Evolutionary conservation across 441 rosid species (phyloP).

Genomic region (Bruguiera hainesii): DNA sequence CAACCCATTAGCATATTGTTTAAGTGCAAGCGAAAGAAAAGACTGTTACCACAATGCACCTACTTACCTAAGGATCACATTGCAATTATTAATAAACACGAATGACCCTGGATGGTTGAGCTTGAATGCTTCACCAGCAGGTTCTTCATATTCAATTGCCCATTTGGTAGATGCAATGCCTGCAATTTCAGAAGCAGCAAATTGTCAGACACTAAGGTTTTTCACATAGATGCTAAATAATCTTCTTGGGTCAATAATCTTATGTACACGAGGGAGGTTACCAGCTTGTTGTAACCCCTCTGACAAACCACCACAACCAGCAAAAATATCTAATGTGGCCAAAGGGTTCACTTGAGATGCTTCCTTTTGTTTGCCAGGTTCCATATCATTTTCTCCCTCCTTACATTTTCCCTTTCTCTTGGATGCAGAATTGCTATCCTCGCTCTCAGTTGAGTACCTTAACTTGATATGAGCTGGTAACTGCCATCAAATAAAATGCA

Average conservation of each 20-base stretch:
- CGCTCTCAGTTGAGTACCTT: slow-evolving; percentile 42
- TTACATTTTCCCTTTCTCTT: slow-evolving; percentile 78
- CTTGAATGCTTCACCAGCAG: slow-evolving; percentile 87
- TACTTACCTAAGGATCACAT: slow-evolving; percentile 77
- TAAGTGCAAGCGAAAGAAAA: background rate
- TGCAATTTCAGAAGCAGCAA: slow-evolving; percentile 25
- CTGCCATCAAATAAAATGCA: slow-evolving; percentile 35
- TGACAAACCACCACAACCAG: slow-evolving; percentile 96
- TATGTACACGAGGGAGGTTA: slow-evolving; percentile 19
- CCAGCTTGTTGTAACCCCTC: slow-evolving; percentile 75
- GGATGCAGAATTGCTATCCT: slow-evolving; percentile 42
- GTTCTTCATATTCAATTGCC: slow-evolving; percentile 95
- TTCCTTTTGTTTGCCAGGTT: slow-evolving; percentile 34
- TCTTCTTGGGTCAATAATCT: background rate
- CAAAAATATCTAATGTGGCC: slow-evolving; percentile 84
- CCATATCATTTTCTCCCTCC: slow-evolving; percentile 50
- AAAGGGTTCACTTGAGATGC: slow-evolving; percentile 34
- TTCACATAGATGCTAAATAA: slow-evolving; percentile 7
- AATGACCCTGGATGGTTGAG: slow-evolving; percentile 72
- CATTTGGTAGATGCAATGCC: slow-evolving; percentile 78
- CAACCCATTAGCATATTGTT: slow-evolving; percentile 5
- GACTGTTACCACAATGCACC: slow-evolving; percentile 3
- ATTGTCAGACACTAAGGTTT: slow-evolving; percentile 3
- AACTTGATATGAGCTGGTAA: slow-evolving; percentile 55
- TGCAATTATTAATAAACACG: slow-evolving; percentile 76